These are phyloP conservation scores for Ustilago bromivora DNA, from an alignment of 1,284 basidiomycete species.

Conservation along the genomic window DNA sequence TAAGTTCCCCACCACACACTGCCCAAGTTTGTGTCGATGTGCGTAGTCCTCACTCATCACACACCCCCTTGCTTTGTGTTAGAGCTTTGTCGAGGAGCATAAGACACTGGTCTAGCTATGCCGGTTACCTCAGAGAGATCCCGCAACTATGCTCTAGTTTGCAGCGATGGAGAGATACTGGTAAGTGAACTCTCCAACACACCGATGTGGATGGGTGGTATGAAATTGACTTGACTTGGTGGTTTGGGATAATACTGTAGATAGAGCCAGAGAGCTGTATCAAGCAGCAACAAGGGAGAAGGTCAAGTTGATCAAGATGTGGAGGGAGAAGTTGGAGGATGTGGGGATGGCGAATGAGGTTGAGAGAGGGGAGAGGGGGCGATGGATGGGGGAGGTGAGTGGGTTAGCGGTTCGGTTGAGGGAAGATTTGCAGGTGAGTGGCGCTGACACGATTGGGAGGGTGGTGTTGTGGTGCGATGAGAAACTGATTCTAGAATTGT, in stretches of 20 bases:
- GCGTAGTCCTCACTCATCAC: too few relatives aligned
- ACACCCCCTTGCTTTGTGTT: neutral
- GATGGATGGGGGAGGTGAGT: conserved; percentile 11
- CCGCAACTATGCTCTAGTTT: conserved; percentile 45
- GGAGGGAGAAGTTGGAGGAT: conserved; percentile 10
- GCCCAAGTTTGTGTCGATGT: neutral
- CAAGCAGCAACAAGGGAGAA: conserved; percentile 26
- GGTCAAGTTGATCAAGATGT: conserved; percentile 13
- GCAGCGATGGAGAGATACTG: conserved; percentile 37
- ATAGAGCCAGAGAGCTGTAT: conserved; percentile 31
- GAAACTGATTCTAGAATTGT: too few relatives aligned
- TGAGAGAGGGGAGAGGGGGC: conserved; percentile 18
- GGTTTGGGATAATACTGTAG: neutral
- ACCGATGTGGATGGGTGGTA: neutral
- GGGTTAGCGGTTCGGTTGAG: conserved; percentile 1
- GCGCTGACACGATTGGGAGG: too few relatives aligned
- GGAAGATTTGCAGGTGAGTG: conserved; percentile 15
- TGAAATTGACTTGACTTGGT: neutral
- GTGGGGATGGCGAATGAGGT: neutral
- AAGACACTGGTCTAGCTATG: conserved; percentile 48
- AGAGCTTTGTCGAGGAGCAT: conserved; percentile 43
- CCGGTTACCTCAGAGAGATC: conserved; percentile 49
- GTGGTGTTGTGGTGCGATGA: too few relatives aligned
- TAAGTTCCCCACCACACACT: conserved; percentile 1
- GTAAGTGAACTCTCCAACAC: conserved; percentile 9